Base-by-base conservation (phyloP, 441 rosid genomes). In the Arabidopsis hybrid region DNA sequence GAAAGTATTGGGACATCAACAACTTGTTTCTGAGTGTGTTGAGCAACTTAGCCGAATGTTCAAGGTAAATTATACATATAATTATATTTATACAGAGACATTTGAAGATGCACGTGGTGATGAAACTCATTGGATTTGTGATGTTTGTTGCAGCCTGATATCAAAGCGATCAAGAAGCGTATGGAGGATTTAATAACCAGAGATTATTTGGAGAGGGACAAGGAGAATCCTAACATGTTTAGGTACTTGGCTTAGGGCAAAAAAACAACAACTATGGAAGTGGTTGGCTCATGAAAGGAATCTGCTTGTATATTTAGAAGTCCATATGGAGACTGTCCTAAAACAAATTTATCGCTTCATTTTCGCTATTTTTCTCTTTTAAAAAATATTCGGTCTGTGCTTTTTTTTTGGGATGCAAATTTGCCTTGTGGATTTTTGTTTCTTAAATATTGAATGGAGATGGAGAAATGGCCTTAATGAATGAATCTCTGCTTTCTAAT, bases 1-100 rank as follows among this genome's bases (percentile, higher is more conserved):
- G 77, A 90, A 96, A 69, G 85, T 89, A 32, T 79, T 91, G 85
- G 91, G 95, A 50, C 91, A 96, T 75, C 98, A 89, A 63, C 95
- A 87, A 12, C 78, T 96, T 49, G 97, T 93, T 36, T 78, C 81
- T 7, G 97, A 89, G 82, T 93, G 98, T 64, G 97, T 96, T 1
- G 97, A 90, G 84, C 99, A 91, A 72, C 79, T 96, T 63, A 90
- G 91, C 73, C 89, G 96, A 57, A 90, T 90, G 98, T 93, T 96
- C 77, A 96, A 93, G 94, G 99, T 93, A 78, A 62, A 51, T 3
- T 26, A 1, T 17, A 35, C 1, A 47, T 56, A 36, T 21, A 21
- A 21, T 21, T 21, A 21, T 21, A 21, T 21, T 21, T 5, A 29
- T 6, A 45, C 26, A 58, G 0, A 31, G n/a, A 62, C 6, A 62